A percentile compares a stretch with the other conserved stretches of the same genome.
These are phyloP conservation scores for Hygrocybe punicea DNA, from an alignment of 768 basidiomycete genomes.

Conservation along the genomic window DNA sequence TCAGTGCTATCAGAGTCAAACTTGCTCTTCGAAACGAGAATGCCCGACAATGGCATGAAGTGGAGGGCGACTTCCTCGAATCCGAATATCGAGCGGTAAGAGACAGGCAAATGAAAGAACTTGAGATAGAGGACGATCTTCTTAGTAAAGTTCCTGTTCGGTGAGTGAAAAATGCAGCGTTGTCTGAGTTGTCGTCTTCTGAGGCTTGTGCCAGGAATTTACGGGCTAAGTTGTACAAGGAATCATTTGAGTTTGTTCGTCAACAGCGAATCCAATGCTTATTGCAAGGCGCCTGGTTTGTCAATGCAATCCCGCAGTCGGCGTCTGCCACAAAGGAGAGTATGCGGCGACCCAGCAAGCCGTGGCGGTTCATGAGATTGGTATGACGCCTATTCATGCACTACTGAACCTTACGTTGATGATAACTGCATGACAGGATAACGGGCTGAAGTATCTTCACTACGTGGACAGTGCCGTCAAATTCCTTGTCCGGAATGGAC, in stretches of 20 bases:
- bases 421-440: slow-evolving; percentile 51
- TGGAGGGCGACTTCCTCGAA: slow-evolving; percentile 77
- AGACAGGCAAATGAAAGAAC: slow-evolving; percentile 85
- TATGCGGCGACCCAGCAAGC: slow-evolving; percentile 54
- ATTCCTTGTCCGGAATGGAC: slow-evolving; percentile 71
- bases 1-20: slow-evolving; percentile 53
- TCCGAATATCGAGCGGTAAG: slow-evolving; percentile 83
- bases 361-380: slow-evolving; percentile 86
- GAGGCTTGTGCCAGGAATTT: slow-evolving; percentile 56
- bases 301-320: slow-evolving; percentile 63
- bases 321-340: slow-evolving; percentile 48
- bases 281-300: slow-evolving; percentile 89
- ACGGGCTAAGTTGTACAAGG: slow-evolving; percentile 80
- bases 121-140: slow-evolving; percentile 85
- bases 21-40: slow-evolving; percentile 73
- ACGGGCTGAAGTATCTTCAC: slow-evolving; percentile 74
- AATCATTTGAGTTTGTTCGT: slow-evolving; percentile 85
- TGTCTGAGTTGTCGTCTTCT: slow-evolving; percentile 1
- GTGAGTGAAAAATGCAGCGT: slow-evolving; percentile 40
- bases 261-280: slow-evolving; percentile 87
- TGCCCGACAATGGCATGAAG: slow-evolving; percentile 74
- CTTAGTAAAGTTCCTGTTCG: slow-evolving; percentile 81
- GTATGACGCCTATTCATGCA: slow-evolving; percentile 37
- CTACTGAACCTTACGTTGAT: neutral
- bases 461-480: slow-evolving; percentile 80